phyloP scores from a whole-genome alignment of 2,329 filamentous ascomycete species.

The Thelonectria blattea region DNA sequence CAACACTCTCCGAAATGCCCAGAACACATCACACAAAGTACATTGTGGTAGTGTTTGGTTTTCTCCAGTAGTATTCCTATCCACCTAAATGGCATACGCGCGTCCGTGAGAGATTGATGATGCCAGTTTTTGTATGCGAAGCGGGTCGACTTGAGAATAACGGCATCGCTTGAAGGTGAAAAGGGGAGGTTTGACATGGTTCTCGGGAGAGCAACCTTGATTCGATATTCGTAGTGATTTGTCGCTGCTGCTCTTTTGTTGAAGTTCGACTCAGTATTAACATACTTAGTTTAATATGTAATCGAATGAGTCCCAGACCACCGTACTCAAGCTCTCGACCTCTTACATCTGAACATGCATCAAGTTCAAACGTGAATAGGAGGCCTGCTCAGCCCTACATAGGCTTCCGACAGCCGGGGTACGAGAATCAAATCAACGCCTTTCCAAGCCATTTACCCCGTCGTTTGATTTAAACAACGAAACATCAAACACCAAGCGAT shows the following conservation, averaged over 20 bases:
- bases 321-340: no score
- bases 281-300: no score
- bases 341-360: no score
- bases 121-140: background rate
- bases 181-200: background rate
- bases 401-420: no score
- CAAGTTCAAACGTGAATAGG: background rate
- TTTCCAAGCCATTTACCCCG: no score
- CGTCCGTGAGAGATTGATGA: slow-evolving; percentile 2
- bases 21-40: background rate
- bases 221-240: background rate
- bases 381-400: background rate
- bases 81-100: background rate
- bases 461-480: background rate
- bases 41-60: slow-evolving; percentile 1
- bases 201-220: no score
- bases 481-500: background rate
- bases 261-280: background rate
- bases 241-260: background rate
- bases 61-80: background rate
- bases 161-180: background rate
- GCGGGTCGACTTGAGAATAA: background rate
- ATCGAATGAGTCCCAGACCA: no score
- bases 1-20: background rate
- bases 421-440: no score